A percentile compares a stretch with the other conserved stretches of the same genome.
Evolutionary conservation across 495 filamentous ascomycete species (phyloP).

Genomic region (Neurospora terricola): DNA sequence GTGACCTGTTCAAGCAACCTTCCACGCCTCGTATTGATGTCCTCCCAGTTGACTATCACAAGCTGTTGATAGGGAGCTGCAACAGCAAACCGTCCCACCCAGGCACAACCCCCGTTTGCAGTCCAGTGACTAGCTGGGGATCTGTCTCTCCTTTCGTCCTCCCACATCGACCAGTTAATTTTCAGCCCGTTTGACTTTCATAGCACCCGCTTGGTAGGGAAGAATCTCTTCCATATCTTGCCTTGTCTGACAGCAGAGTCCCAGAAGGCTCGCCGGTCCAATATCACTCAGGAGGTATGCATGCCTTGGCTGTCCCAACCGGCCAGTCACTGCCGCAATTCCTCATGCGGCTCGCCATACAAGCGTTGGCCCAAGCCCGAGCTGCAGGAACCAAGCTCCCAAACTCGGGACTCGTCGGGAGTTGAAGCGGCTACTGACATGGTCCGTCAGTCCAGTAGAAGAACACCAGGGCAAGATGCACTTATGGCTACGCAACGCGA

Average conservation of each 20-base stretch:
- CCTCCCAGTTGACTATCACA: background rate
- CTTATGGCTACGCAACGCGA: background rate
- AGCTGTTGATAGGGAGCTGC: background rate
- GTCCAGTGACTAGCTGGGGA: background rate
- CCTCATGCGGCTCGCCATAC: background rate
- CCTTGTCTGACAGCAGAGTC: background rate
- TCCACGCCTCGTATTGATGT: background rate
- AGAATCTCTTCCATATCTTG: too few relatives aligned
- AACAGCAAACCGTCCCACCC: background rate
- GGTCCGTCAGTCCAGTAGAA: background rate
- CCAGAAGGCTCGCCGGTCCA: background rate
- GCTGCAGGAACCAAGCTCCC: background rate
- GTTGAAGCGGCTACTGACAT: background rate
- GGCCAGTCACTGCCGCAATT: background rate
- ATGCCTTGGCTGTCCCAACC: background rate
- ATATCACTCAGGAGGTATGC: background rate
- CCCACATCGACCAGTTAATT: background rate
- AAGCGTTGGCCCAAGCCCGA: background rate
- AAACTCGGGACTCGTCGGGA: background rate
- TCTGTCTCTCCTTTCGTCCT: background rate
- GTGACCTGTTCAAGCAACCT: background rate
- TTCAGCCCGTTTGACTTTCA: background rate
- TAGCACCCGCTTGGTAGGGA: fast-evolving
- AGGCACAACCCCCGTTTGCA: background rate
- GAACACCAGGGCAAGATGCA: background rate